A percentile compares a stretch with the other conserved stretches of the same genome.
These are phyloP conservation scores for Cinnamomum micranthum DNA, from an alignment of 164 flowering plant genomes.

Conservation along the genomic window DNA sequence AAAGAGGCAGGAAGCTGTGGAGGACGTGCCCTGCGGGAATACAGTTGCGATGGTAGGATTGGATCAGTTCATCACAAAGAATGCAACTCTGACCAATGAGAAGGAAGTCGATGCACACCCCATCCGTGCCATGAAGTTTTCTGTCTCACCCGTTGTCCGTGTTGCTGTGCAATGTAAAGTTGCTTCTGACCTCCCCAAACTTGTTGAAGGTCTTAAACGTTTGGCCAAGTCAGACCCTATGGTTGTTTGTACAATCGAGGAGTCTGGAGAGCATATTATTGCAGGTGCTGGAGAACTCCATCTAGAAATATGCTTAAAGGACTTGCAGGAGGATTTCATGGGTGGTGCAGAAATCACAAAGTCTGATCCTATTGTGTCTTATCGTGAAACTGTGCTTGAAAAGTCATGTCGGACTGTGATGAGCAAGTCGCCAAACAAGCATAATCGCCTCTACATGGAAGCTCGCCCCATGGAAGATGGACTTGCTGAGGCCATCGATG, in stretches of 20 bases:
- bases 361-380: constrained; percentile 30
- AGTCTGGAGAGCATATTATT: constrained; percentile 38
- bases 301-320: constrained; percentile 32
- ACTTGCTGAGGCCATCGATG: constrained; percentile 34
- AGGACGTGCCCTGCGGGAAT: constrained; percentile 41
- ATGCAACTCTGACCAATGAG: constrained; percentile 35
- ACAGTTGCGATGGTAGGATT: constrained; percentile 31
- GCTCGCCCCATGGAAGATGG: constrained; percentile 34
- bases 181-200: constrained; percentile 38
- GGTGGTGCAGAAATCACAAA: constrained; percentile 29
- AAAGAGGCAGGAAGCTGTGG: constrained; percentile 34
- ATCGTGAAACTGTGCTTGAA: constrained; percentile 33
- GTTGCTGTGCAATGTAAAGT: constrained; percentile 38
- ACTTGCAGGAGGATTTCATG: constrained; percentile 31
- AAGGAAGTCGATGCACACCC: constrained; percentile 39
- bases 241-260: constrained; percentile 33
- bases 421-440: constrained; percentile 36
- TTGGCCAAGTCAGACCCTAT: constrained; percentile 38
- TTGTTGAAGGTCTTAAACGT: constrained; percentile 39
- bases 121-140: constrained; percentile 39
- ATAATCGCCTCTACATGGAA: constrained; percentile 35
- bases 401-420: constrained; percentile 30
- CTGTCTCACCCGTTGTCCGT: constrained; percentile 35
- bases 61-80: constrained; percentile 37
- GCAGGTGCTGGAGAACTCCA: constrained; percentile 37